phyloP scores from a whole-genome alignment of 2,329 filamentous ascomycete genomes.

The Diaporthe australafricana region DNA sequence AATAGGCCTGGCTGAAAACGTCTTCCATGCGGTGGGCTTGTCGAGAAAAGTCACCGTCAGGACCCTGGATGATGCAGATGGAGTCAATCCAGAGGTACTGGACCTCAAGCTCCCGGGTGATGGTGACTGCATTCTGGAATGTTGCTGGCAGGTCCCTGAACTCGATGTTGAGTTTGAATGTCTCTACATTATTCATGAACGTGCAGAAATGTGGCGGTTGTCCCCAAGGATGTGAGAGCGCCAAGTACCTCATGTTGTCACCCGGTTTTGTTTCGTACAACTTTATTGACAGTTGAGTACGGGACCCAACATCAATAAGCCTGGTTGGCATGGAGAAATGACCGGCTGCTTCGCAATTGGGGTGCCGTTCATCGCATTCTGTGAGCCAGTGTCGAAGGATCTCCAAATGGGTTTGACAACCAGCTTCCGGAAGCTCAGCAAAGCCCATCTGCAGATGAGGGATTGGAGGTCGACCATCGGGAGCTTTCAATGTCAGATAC shows the following conservation, averaged over 20 bases:
- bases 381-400: slow-evolving; percentile 38
- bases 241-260: slow-evolving; percentile 39
- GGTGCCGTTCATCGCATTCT: slow-evolving; percentile 39
- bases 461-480: too few relatives aligned
- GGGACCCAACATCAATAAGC: slow-evolving; percentile 38
- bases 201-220: slow-evolving; percentile 37
- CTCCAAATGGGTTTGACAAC: slow-evolving; percentile 35
- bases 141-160: slow-evolving; percentile 18
- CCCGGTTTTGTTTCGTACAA: slow-evolving; percentile 21
- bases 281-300: not conserved
- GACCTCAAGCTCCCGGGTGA: slow-evolving; percentile 33
- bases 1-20: slow-evolving; percentile 44
- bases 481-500: too few relatives aligned
- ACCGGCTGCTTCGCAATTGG: too few relatives aligned
- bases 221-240: slow-evolving; percentile 45
- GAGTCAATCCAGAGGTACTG: slow-evolving; percentile 44
- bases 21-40: slow-evolving; percentile 44
- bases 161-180: slow-evolving; percentile 22
- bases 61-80: slow-evolving; percentile 42
- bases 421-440: too few relatives aligned
- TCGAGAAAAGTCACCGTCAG: slow-evolving; percentile 38
- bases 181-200: not conserved
- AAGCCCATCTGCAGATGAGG: too few relatives aligned
- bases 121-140: slow-evolving; percentile 37
- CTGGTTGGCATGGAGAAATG: slow-evolving; percentile 38